Percentiles rank a stretch among this genome's conserved stretches.
Evolutionary conservation across 306 rosid species (phyloP).

Genomic region (Aeschynomene evenia): DNA sequence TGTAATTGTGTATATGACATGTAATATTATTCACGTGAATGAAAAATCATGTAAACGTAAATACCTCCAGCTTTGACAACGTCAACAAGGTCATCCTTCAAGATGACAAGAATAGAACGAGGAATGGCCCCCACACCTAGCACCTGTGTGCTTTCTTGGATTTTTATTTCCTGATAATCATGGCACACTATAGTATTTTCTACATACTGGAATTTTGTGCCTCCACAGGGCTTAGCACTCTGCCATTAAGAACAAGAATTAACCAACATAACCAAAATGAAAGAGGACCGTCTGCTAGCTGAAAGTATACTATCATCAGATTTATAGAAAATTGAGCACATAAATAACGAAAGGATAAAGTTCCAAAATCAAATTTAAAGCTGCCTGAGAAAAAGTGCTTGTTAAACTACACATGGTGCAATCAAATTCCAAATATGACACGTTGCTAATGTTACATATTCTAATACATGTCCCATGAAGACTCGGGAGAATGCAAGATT

Average conservation of each 20-base stretch:
- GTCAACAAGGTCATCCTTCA: slow-evolving; percentile 93
- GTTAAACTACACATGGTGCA: slow-evolving; percentile 24
- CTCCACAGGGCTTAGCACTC: slow-evolving; percentile 67
- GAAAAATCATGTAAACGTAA: slow-evolving; percentile 17
- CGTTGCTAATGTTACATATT: slow-evolving; percentile 13
- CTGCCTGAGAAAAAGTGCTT: neutral
- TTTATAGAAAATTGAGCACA: slow-evolving; percentile 18
- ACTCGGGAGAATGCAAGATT: slow-evolving; percentile 11
- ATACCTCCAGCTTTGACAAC: slow-evolving; percentile 97
- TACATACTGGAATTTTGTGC: slow-evolving; percentile 64
- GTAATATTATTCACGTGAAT: neutral
- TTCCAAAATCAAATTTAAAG: slow-evolving; percentile 22
- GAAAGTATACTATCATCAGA: neutral
- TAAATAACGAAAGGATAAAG: slow-evolving; percentile 3
- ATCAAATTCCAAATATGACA: slow-evolving; percentile 12
- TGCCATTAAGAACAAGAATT: slow-evolving; percentile 41
- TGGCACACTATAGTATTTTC: slow-evolving; percentile 83
- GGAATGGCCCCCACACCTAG: slow-evolving; percentile 95
- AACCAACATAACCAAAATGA: slow-evolving; percentile 9
- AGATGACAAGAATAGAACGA: slow-evolving; percentile 81
- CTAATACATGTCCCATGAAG: slow-evolving; percentile 1
- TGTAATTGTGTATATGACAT: neutral
- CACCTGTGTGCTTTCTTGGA: slow-evolving; percentile 88
- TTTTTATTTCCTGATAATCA: slow-evolving; percentile 95
- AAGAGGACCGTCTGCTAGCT: slow-evolving; percentile 5